Percentiles rank a stretch among this genome's conserved stretches.
These are phyloP conservation scores for Panaeolus cyanescens DNA, from an alignment of 768 basidiomycete species.

Conservation along the genomic window DNA sequence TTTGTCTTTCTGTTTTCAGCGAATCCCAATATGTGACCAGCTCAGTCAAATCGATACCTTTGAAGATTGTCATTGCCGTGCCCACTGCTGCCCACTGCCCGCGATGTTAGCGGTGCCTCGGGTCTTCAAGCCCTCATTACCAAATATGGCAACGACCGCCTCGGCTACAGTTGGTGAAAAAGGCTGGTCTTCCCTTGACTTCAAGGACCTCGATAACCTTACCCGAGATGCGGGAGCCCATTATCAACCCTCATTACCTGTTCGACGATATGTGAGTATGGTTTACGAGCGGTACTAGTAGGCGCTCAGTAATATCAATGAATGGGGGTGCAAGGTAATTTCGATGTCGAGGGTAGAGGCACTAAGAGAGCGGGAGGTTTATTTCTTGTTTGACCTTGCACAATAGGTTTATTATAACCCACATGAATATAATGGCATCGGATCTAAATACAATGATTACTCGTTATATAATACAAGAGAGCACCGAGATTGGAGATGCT, in stretches of 20 bases:
- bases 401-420: too few relatives aligned
- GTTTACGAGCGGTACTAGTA: not conserved
- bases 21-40: constrained; percentile 5
- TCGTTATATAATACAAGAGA: too few relatives aligned
- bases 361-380: too few relatives aligned
- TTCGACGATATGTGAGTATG: constrained; percentile 21
- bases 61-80: too few relatives aligned
- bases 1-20: not conserved
- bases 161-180: constrained; percentile 14
- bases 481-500: too few relatives aligned
- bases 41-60: constrained; percentile 20
- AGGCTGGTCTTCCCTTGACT: constrained; percentile 6
- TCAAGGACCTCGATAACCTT: constrained; percentile 21
- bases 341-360: too few relatives aligned
- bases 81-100: too few relatives aligned
- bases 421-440: too few relatives aligned
- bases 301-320: not conserved
- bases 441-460: too few relatives aligned
- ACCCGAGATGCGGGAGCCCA: constrained; percentile 19
- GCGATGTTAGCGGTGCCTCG: constrained; percentile 6
- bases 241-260: constrained; percentile 12
- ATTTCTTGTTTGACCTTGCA: too few relatives aligned
- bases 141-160: constrained; percentile 10
- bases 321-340: too few relatives aligned
- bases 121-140: constrained; percentile 8